These are phyloP conservation scores for Urochloa ruziziensis DNA, from an alignment of 176 grass and related monocot species.

Conservation along the genomic window DNA sequence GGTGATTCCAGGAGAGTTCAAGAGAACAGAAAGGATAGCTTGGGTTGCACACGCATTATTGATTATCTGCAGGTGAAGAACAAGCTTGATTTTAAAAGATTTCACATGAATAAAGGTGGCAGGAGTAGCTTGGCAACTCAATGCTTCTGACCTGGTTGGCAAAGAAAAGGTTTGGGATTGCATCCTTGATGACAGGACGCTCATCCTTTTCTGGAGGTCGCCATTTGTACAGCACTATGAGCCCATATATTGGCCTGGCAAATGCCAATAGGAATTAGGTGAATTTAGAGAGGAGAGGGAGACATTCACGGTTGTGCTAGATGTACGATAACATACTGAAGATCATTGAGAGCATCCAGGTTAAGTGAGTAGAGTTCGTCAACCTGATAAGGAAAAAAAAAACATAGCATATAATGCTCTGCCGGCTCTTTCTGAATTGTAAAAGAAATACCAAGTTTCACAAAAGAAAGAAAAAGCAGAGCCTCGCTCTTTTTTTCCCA, in stretches of 20 bases:
- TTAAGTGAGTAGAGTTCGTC: conserved; percentile 98
- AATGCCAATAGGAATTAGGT: conserved; percentile 11
- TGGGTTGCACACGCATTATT: conserved; percentile 94
- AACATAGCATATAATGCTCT: conserved; percentile 1
- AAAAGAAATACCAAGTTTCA: background rate
- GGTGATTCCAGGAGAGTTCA: conserved; percentile 74
- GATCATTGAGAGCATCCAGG: conserved; percentile 78
- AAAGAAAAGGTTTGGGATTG: conserved; percentile 65
- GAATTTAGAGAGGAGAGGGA: background rate
- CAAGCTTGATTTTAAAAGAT: conserved; percentile 9
- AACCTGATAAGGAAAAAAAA: conserved; percentile 54
- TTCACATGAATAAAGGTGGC: background rate
- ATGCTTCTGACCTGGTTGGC: conserved; percentile 55
- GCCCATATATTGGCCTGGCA: conserved; percentile 83
- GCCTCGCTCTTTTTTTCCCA: background rate
- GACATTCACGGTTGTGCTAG: background rate
- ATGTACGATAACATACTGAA: conserved; percentile 53
- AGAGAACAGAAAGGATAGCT: conserved; percentile 89
- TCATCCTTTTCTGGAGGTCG: conserved; percentile 68
- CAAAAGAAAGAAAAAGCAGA: conserved; percentile 20
- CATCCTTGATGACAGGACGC: conserved; percentile 50
- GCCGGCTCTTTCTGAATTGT: background rate
- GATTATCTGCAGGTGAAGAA: conserved; percentile 66
- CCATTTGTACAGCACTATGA: conserved; percentile 95
- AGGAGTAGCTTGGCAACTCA: background rate